These are phyloP conservation scores for Apostasia shenzhenica DNA, from an alignment of 106 monocot species.

Conservation along the genomic window DNA sequence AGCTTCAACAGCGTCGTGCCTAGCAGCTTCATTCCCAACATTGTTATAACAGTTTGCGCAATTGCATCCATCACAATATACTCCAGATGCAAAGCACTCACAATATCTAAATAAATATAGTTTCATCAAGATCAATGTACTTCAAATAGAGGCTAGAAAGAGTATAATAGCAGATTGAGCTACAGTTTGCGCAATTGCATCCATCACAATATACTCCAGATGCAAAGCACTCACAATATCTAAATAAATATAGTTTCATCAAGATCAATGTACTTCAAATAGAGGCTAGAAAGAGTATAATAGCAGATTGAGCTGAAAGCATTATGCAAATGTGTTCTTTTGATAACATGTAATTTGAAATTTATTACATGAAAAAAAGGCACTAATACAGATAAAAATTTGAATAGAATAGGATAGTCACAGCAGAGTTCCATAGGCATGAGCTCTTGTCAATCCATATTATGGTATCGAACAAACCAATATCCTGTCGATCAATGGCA, in stretches of 20 bases:
- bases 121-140: not conserved
- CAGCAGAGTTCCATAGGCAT: too few species aligned
- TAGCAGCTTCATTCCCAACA: conserved; percentile 81
- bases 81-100: conserved; percentile 95
- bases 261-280: not conserved
- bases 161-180: too few species aligned
- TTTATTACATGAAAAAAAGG: not conserved
- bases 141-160: too few species aligned
- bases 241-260: conserved; percentile 10
- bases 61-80: conserved; percentile 95
- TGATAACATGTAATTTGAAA: too few species aligned
- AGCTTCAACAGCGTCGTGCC: conserved; percentile 87
- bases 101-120: conserved; percentile 56
- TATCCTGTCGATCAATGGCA: too few species aligned
- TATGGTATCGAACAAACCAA: too few species aligned
- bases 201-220: conserved; percentile 95
- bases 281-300: too few species aligned
- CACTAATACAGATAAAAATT: too few species aligned
- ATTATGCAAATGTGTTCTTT: too few species aligned
- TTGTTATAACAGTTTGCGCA: conserved; percentile 90
- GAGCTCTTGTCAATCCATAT: too few species aligned
- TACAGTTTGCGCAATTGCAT: conserved; percentile 87
- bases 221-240: conserved; percentile 97
- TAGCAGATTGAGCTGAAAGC: too few species aligned
- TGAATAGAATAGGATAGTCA: too few species aligned